phyloP scores from a whole-genome alignment of 345 rosid genomes.

The Mangifera indica region DNA sequence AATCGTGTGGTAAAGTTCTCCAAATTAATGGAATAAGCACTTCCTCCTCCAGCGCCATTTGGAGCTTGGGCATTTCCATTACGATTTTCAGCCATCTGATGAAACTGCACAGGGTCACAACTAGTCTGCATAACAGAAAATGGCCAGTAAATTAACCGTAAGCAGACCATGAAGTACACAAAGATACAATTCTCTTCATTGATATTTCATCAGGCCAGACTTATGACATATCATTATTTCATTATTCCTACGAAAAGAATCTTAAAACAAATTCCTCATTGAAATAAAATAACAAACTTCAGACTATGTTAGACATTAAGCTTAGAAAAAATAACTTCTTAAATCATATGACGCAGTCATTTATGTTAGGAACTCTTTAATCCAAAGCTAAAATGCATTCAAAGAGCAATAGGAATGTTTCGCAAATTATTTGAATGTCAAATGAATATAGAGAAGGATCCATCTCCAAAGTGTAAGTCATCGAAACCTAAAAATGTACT shows the following conservation, averaged over 20 bases:
- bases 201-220: not conserved
- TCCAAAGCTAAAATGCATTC: not conserved
- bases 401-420: not conserved
- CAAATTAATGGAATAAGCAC: constrained; percentile 54
- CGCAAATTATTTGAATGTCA: not conserved
- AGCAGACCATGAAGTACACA: not conserved
- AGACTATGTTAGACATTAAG: not conserved
- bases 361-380: not conserved
- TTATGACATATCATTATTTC: not conserved
- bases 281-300: not conserved
- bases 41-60: constrained; percentile 41
- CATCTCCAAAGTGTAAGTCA: not conserved
- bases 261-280: not conserved
- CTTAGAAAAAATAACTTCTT: not conserved
- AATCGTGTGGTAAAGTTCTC: constrained; percentile 57
- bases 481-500: not conserved
- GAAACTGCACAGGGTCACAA: not conserved
- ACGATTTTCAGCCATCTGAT: constrained; percentile 58
- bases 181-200: not conserved
- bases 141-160: not conserved
- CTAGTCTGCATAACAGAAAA: not conserved
- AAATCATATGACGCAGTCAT: not conserved
- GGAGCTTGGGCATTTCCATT: constrained; percentile 52
- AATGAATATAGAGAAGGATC: too few relatives aligned
- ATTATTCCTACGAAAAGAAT: not conserved